A percentile compares a stretch with the other conserved stretches of the same genome.
phyloP scores from a whole-genome alignment of 805 yeast genomes.

The Komagataella populi region DNA sequence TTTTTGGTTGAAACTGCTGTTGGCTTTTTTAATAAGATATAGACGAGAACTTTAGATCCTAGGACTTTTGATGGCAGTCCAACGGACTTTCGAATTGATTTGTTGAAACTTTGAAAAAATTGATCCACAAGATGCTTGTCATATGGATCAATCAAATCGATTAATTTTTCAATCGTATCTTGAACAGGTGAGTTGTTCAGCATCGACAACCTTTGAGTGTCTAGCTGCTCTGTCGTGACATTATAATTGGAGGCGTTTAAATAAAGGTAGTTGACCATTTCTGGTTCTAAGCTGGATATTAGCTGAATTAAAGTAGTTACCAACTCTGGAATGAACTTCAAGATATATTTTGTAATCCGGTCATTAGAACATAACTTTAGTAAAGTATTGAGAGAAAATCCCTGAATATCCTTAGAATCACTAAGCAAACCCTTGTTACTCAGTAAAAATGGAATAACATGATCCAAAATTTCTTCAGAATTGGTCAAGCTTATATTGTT shows the following conservation, averaged over 20 bases:
- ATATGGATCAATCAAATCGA: constrained; percentile 36
- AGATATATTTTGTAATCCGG: constrained; percentile 33
- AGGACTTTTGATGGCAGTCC: constrained; percentile 90
- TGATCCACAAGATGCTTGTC: constrained; percentile 29
- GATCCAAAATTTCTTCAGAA: constrained; percentile 33
- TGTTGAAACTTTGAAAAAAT: constrained; percentile 33
- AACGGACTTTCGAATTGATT: constrained; percentile 53
- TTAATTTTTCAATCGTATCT: constrained; percentile 66
- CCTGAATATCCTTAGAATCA: constrained; percentile 75
- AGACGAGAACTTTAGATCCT: constrained; percentile 62
- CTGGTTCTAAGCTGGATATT: constrained; percentile 87
- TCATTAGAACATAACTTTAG: constrained; percentile 37
- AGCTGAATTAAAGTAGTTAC: constrained; percentile 55
- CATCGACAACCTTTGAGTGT: constrained; percentile 59
- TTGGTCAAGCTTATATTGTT: constrained; percentile 14
- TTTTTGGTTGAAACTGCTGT: constrained; percentile 10
- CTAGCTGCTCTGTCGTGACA: constrained; percentile 55
- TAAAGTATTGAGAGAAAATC: constrained; percentile 65
- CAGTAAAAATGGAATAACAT: constrained; percentile 64
- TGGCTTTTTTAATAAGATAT: constrained; percentile 26
- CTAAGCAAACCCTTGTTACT: constrained; percentile 71
- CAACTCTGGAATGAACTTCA: constrained; percentile 55
- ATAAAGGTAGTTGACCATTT: constrained; percentile 70
- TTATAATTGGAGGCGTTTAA: constrained; percentile 85
- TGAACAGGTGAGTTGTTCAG: constrained; percentile 78